Conservation (phyloP, 1,284 basidiomycete genomes). For the Leccinum fallax region DNA sequence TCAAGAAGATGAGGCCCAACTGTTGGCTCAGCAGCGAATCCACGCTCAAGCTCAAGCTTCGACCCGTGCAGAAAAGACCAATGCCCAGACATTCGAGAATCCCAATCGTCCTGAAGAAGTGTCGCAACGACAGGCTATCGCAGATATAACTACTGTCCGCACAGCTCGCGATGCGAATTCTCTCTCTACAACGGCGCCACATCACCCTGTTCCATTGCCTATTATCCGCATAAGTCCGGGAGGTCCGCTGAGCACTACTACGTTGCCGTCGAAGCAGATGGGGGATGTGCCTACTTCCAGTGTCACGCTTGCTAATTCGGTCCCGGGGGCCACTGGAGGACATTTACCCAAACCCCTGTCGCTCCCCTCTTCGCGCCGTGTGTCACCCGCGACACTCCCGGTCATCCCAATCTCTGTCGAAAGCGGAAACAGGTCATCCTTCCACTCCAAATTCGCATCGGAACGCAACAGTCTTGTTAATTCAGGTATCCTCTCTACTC, state of each 20-base stretch:
- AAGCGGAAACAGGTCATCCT: conserved; percentile 3
- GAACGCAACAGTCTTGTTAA: conserved; percentile 10
- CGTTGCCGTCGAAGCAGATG: conserved; percentile 7
- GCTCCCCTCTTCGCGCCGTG: neutral
- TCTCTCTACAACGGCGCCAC: neutral
- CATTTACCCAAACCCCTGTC: conserved; percentile 9
- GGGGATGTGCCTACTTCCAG: conserved; percentile 15
- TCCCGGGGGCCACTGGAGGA: neutral
- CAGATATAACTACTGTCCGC: conserved; percentile 8
- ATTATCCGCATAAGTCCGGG: conserved; percentile 1
- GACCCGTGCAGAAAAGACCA: neutral
- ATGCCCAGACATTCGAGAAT: conserved; percentile 1
- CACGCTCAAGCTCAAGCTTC: conserved; percentile 8
- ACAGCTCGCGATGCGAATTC: neutral
- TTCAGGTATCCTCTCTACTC: neutral
- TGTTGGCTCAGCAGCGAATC: conserved; percentile 13
- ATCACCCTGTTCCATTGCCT: neutral
- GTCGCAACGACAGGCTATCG: conserved; percentile 10
- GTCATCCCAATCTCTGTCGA: conserved; percentile 11
- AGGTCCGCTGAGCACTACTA: conserved; percentile 1
- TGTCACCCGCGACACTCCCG: conserved; percentile 2
- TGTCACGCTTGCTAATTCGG: conserved; percentile 16
- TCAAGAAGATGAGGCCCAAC: conserved; percentile 9
- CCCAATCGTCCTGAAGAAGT: neutral
- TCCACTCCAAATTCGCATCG: conserved; percentile 13